Percentiles rank a stretch among this genome's conserved stretches.
Conservation (phyloP, 2,329 filamentous ascomycete species). For the Scopulariopsis brevicaulis region DNA sequence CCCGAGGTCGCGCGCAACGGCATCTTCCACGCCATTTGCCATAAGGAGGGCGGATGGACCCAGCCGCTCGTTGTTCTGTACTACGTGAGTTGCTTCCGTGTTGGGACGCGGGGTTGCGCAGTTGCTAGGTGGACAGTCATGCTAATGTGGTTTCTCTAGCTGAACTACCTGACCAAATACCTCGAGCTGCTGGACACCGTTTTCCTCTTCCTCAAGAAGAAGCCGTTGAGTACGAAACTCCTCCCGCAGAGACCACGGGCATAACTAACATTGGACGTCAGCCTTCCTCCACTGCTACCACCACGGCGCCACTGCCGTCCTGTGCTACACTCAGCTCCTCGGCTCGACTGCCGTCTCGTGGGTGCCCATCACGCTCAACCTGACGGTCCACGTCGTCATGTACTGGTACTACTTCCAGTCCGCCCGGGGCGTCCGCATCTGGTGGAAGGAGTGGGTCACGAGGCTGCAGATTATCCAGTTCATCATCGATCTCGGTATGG, state of each 20-base stretch:
- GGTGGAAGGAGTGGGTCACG: slow-evolving; percentile 99
- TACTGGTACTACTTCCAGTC: slow-evolving; percentile 99
- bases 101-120: background rate
- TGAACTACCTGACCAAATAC: slow-evolving; percentile 98
- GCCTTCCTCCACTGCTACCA: slow-evolving; percentile 98
- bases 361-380: slow-evolving; percentile 87
- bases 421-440: slow-evolving; percentile 86
- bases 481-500: slow-evolving; percentile 85
- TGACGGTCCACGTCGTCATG: slow-evolving; percentile 95
- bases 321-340: slow-evolving; percentile 96
- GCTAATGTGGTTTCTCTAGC: slow-evolving; percentile 33
- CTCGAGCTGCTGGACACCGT: slow-evolving; percentile 90
- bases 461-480: slow-evolving; percentile 96
- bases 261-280: background rate
- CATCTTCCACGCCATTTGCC: slow-evolving; percentile 82
- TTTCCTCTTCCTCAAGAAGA: slow-evolving; percentile 99
- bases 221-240: slow-evolving; percentile 55
- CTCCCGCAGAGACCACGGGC: background rate
- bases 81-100: slow-evolving; percentile 52
- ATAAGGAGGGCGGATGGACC: slow-evolving; percentile 78
- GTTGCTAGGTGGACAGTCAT: background rate
- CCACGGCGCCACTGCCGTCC: slow-evolving; percentile 89
- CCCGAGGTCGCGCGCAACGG: slow-evolving; percentile 72
- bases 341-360: slow-evolving; percentile 89
- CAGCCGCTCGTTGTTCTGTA: slow-evolving; percentile 87